A percentile compares a stretch with the other conserved stretches of the same genome.
These are phyloP conservation scores for Periconia digitata DNA, from an alignment of 2,329 filamentous ascomycete genomes.

Conservation along the genomic window DNA sequence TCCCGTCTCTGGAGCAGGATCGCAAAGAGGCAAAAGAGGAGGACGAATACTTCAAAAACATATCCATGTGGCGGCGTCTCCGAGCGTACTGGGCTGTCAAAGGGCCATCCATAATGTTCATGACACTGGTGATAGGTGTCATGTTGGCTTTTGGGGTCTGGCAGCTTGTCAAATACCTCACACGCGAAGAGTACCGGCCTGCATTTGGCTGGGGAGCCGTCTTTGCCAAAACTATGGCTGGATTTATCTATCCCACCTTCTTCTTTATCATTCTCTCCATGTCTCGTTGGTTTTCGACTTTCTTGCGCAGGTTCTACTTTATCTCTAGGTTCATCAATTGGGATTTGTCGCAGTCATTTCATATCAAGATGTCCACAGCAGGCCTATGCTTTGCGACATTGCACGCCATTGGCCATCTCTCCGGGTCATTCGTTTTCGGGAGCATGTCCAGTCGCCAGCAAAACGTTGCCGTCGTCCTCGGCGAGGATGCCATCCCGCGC, in stretches of 20 bases:
- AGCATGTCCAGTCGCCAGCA: slow-evolving; percentile 50
- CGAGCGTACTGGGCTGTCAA: slow-evolving; percentile 60
- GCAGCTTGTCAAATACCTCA: slow-evolving; percentile 58
- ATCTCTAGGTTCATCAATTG: slow-evolving; percentile 60
- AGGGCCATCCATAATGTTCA: slow-evolving; percentile 55
- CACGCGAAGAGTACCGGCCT: slow-evolving; percentile 47
- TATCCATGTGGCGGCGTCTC: slow-evolving; percentile 50
- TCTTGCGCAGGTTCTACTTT: slow-evolving; percentile 53
- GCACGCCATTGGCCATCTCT: slow-evolving; percentile 58
- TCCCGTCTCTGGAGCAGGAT: slow-evolving; percentile 52
- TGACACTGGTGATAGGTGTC: slow-evolving; percentile 51
- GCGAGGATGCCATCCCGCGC: slow-evolving; percentile 47
- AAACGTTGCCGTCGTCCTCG: slow-evolving; percentile 49
- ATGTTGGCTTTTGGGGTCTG: slow-evolving; percentile 57
- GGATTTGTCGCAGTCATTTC: slow-evolving; percentile 59
- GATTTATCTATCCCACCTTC: slow-evolving; percentile 59
- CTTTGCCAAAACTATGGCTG: slow-evolving; percentile 58
- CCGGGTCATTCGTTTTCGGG: slow-evolving; percentile 56
- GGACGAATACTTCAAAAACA: slow-evolving; percentile 49
- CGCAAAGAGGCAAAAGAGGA: slow-evolving; percentile 52
- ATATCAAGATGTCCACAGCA: slow-evolving; percentile 57
- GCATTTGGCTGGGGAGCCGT: slow-evolving; percentile 61
- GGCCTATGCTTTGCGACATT: slow-evolving; percentile 55
- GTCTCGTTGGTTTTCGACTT: slow-evolving; percentile 59
- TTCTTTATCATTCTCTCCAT: slow-evolving; percentile 62